A percentile compares a stretch with the other conserved stretches of the same genome.
These are phyloP conservation scores for Groenewaldozyma tartarivorans DNA, from an alignment of 805 yeast species.

Conservation along the genomic window DNA sequence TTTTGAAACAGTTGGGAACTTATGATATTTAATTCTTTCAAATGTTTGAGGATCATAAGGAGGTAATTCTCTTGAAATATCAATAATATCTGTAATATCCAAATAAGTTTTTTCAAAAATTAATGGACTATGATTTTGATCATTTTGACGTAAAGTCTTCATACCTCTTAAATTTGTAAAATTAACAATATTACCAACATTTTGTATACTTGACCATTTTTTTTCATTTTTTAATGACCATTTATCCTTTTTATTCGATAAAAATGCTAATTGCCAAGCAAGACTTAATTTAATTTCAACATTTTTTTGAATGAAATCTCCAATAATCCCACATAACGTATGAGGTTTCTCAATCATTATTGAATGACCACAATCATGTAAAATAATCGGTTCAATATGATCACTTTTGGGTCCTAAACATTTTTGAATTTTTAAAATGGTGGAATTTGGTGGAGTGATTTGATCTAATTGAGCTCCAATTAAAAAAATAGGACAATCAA, in stretches of 20 bases:
- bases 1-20: slow-evolving; percentile 70
- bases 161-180: slow-evolving; percentile 50
- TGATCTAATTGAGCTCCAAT: slow-evolving; percentile 51
- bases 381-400: slow-evolving; percentile 29
- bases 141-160: slow-evolving; percentile 66
- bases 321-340: slow-evolving; percentile 48
- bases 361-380: slow-evolving; percentile 53
- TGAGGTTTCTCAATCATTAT: slow-evolving; percentile 56
- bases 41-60: slow-evolving; percentile 59
- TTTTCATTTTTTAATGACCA: slow-evolving; percentile 73
- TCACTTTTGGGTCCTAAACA: slow-evolving; percentile 21
- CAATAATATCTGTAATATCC: slow-evolving; percentile 50
- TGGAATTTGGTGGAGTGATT: slow-evolving; percentile 38
- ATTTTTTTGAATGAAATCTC: slow-evolving; percentile 44
- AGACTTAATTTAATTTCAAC: slow-evolving; percentile 49
- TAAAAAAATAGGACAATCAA: slow-evolving; percentile 40
- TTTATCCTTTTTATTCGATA: slow-evolving; percentile 47
- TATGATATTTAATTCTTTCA: slow-evolving; percentile 46
- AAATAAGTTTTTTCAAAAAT: slow-evolving; percentile 41
- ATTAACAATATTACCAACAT: slow-evolving; percentile 32
- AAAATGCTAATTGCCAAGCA: slow-evolving; percentile 57
- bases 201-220: slow-evolving; percentile 54
- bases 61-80: slow-evolving; percentile 55
- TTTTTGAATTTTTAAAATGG: slow-evolving; percentile 27
- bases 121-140: slow-evolving; percentile 48